These are phyloP conservation scores for Rubus idaeus DNA, from an alignment of 306 rosid genomes.

Conservation along the genomic window DNA sequence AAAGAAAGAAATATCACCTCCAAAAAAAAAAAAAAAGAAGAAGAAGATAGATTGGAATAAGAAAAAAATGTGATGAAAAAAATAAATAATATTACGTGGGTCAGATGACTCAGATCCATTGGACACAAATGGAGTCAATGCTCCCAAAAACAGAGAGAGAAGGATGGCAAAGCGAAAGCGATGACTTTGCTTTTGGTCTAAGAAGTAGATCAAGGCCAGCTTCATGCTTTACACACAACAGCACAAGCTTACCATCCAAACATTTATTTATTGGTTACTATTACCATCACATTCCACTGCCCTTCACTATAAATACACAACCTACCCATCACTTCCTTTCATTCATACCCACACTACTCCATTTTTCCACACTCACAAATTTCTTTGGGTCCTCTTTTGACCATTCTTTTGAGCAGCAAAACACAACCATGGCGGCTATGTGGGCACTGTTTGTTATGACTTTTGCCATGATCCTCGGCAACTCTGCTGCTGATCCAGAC, in stretches of 20 bases:
- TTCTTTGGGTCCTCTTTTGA: neutral
- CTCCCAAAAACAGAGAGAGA: neutral
- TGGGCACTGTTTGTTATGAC: constrained; percentile 28
- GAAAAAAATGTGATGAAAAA: neutral
- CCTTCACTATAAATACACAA: neutral
- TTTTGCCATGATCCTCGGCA: constrained; percentile 39
- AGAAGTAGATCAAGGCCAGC: constrained; percentile 17
- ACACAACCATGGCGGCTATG: constrained; percentile 36
- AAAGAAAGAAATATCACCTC: too few relatives aligned
- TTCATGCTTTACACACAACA: constrained; percentile 35
- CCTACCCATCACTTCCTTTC: neutral
- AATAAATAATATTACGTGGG: neutral
- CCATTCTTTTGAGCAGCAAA: neutral
- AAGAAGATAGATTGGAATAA: too few relatives aligned
- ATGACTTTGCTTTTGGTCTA: constrained; percentile 35
- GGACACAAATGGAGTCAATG: constrained; percentile 9
- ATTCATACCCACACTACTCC: neutral
- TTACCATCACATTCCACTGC: neutral
- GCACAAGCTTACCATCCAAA: neutral
- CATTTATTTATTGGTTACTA: neutral
- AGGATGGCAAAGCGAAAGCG: neutral
- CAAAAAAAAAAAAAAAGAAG: too few relatives aligned
- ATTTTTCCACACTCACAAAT: neutral
- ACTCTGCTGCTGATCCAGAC: constrained; percentile 69
- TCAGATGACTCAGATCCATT: neutral